Evolutionary conservation across 371 early-diverging fungal genomes (phyloP), one percentile per base, ranked within the genome.

Genomic region (Mortierella sp.): DNA sequence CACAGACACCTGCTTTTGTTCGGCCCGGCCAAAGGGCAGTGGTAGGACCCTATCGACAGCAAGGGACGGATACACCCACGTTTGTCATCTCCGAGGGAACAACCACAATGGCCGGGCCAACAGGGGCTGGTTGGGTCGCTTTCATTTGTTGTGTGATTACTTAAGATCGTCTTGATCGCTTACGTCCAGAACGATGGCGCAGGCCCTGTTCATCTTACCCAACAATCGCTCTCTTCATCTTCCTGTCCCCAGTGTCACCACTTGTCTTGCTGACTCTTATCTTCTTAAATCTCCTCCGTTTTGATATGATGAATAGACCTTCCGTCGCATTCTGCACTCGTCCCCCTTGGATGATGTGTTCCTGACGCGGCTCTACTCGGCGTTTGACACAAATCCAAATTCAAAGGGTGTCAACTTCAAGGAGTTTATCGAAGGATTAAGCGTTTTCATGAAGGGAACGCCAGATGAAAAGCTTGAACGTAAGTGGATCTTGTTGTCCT

Each of bases 371-470:
- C 76, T 94, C 14, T 94, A 91, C 80, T 88, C 91, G 55, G 93
- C 93, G 8, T 94, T 94, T 76, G 92, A 94, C 67, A 80, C 84
- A 19, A 86, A 94, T 60, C 76, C 76, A 3, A 87, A 88, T 45
- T 83, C 85, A 65, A 82, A 90, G 42, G 72, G 81, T 26, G 88
- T 93, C 66, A 93, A 93, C 68, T 91, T 91, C 67, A 84, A 86
- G 34, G 91, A 93, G 73, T 93, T 93, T 72, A 89, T 93, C 5
- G 85, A 90, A 58, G 94, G 94, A 1, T 78, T 94, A 31, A 87
- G 88, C 51, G 84, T 89, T 6, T 92, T 93, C 67, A 87, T 92
- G 83, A 92, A 91, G 79, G 94, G 94, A 26, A 92, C 86, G 0
- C 81, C 91, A 5, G 90, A 93, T 48, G 93, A 94, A 67, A 93